Conservation (phyloP, 768 basidiomycete species). For the Sarcodon aspratus region DNA sequence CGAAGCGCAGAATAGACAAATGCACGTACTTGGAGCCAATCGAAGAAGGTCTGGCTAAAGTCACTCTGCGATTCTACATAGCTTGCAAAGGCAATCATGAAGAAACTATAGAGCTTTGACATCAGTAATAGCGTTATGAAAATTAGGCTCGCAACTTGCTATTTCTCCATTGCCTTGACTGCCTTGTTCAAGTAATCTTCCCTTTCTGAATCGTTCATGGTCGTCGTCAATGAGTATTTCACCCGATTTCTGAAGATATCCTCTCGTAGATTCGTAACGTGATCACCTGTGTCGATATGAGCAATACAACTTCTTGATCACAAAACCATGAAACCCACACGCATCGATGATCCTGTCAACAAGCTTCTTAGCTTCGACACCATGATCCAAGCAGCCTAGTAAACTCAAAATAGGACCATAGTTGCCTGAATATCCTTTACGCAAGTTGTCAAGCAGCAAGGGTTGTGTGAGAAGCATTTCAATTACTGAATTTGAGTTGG, state of each 20-base stretch:
- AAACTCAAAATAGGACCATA: conserved; percentile 88
- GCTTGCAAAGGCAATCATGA: conserved; percentile 87
- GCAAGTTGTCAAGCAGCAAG: conserved; percentile 69
- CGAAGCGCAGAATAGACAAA: neutral
- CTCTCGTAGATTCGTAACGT: conserved; percentile 86
- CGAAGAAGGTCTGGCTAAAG: conserved; percentile 61
- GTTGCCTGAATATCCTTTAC: conserved; percentile 86
- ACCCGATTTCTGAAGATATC: conserved; percentile 76
- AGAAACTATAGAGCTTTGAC: conserved; percentile 51
- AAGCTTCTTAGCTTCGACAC: conserved; percentile 73
- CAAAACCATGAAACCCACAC: conserved; percentile 22
- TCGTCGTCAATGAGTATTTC: conserved; percentile 73
- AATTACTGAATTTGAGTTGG: conserved; percentile 67
- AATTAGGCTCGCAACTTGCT: conserved; percentile 36
- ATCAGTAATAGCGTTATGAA: neutral
- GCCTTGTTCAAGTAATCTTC: conserved; percentile 54
- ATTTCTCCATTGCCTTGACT: conserved; percentile 75
- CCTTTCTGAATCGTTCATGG: conserved; percentile 44
- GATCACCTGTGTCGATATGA: conserved; percentile 51
- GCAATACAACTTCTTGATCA: neutral
- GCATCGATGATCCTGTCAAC: conserved; percentile 88
- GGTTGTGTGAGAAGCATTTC: conserved; percentile 77
- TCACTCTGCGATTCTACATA: conserved; percentile 61
- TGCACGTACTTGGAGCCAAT: conserved; percentile 68
- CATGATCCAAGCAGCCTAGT: conserved; percentile 86